phyloP scores from a whole-genome alignment of 768 basidiomycete genomes.

The Tylopilus subfusipes region DNA sequence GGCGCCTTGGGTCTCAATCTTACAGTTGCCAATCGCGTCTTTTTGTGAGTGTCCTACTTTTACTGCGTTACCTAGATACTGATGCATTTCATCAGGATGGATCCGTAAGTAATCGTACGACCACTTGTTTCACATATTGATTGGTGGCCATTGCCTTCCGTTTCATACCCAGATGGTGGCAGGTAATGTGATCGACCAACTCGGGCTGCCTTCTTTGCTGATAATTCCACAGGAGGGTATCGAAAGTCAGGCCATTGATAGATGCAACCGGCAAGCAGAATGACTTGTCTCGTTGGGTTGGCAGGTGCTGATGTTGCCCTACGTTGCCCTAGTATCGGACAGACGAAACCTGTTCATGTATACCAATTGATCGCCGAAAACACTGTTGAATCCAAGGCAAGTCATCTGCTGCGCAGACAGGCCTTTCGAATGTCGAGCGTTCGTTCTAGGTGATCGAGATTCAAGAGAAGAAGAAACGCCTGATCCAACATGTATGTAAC shows the following conservation, averaged over 20 bases:
- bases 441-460: constrained; percentile 68
- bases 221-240: constrained; percentile 59
- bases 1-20: constrained; percentile 86
- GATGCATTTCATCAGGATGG: constrained; percentile 52
- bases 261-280: constrained; percentile 60
- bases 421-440: not conserved
- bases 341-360: constrained; percentile 77
- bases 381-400: constrained; percentile 81
- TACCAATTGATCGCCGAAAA: constrained; percentile 89
- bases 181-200: constrained; percentile 35
- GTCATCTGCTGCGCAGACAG: not conserved
- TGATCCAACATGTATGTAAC: constrained; percentile 65
- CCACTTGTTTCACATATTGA: constrained; percentile 10
- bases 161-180: constrained; percentile 63
- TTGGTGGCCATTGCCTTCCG: not conserved
- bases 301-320: constrained; percentile 2
- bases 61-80: not conserved
- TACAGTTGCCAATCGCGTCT: constrained; percentile 86
- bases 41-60: constrained; percentile 48
- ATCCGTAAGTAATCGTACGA: constrained; percentile 56
- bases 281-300: not conserved
- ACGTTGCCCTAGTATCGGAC: constrained; percentile 57
- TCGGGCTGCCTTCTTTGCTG: constrained; percentile 7
- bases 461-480: constrained; percentile 76
- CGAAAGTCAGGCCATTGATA: constrained; percentile 79